Base-by-base conservation (phyloP, 106 monocot species). In the Apostasia shenzhenica region DNA sequence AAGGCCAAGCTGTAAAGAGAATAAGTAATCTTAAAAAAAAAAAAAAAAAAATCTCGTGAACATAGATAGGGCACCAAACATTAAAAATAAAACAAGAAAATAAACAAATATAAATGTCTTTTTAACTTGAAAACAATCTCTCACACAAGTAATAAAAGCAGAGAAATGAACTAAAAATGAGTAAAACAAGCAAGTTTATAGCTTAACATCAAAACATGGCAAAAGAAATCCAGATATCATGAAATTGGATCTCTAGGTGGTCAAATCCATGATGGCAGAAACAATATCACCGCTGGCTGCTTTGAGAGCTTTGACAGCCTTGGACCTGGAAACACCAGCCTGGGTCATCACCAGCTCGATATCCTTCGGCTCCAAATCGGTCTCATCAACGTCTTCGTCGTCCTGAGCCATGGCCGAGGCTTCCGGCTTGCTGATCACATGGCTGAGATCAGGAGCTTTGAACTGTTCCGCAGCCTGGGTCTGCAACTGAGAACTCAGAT, bases 211-310 rank as follows among this genome's bases (percentile, higher is more conserved):
- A 26, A 26, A 26, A 50, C 50, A 50, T 50, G 50, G 4, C 8
- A 50, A 50, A 50, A 5, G 50, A 8, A 50, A 50, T 50, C 26
- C 26, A 26, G 26, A 26, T 26, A 26, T 26, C 26, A 26, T 26
- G 26, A 26, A 26, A 26, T 26, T 26, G 26, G 26, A 26, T 26
- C 26, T 26, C 26, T 47, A 48, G 47, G 6, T 55, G 6, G 69
- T 70, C 10, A 70, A 45, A 49, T 70, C 69, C 69, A 70, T 70
- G 38, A 70, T 70, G n/a, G 69, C 56, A 55, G 50, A 26, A 12
- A 70, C 54, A 57, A 70, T 70, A 44, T 55, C 69, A 40, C 69
- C 43, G 41, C 56, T 45, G 3, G 69, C 69, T 43, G 56, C 56
- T 42, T 70, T 70, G n/a, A 55, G 69, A 41, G 69, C 69, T 55